Evolutionary conservation across 306 rosid species (phyloP).

Genomic region (Acacia confusa): DNA sequence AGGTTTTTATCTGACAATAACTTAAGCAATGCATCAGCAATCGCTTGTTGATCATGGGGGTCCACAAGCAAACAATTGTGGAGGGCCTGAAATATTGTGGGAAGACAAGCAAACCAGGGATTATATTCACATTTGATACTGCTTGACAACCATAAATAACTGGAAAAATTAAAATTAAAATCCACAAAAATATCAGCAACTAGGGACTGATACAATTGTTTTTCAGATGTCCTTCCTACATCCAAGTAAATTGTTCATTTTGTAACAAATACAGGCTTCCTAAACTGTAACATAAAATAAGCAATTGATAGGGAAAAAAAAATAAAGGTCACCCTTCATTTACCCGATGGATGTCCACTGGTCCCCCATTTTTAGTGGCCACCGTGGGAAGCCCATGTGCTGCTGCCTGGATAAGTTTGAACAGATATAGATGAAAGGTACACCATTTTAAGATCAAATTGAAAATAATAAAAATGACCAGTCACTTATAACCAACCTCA

Average conservation of each 20-base stretch:
- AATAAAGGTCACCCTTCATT: conserved; percentile 6
- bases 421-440: not conserved
- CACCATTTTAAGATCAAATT: conserved; percentile 13
- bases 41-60: conserved; percentile 67
- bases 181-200: not conserved
- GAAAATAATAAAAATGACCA: conserved; percentile 22
- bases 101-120: conserved; percentile 5
- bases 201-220: not conserved
- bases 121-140: not conserved
- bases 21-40: conserved; percentile 64
- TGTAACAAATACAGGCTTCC: conserved; percentile 1
- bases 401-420: conserved; percentile 65
- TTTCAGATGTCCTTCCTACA: not conserved
- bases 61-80: conserved; percentile 74
- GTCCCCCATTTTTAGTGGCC: conserved; percentile 93
- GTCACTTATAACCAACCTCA: conserved; percentile 57
- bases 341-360: conserved; percentile 89
- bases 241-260: conserved; percentile 8
- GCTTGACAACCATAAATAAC: not conserved
- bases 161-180: conserved; percentile 7
- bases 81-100: conserved; percentile 46
- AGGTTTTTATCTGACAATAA: conserved; percentile 63
- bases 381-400: conserved; percentile 96
- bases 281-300: not conserved
- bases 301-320: not conserved